Base-by-base conservation (phyloP, 139 green algal genomes). In the Coelastrella sp. region DNA sequence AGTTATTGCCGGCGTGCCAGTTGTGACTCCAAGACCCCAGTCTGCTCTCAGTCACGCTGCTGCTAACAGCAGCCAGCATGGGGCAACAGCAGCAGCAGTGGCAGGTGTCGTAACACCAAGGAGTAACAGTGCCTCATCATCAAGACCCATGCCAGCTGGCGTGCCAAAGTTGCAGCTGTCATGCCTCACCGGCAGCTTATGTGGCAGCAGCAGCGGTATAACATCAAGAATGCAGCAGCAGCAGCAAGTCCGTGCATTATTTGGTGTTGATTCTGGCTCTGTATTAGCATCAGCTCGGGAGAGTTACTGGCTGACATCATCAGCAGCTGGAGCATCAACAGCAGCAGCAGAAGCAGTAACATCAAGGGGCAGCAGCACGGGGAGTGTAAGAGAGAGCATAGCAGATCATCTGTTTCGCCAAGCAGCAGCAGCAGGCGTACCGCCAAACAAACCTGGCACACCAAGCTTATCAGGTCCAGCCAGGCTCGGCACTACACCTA, bases 361-460 rank as follows among this genome's bases (percentile, higher is more conserved):
- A 62, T 45, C 15, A 15, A 15, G n/a, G 17, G 34, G 30, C 3
- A 27, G 30, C 48, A 25, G 48, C 45, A 80, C 30, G n/a, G 34
- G 48, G 45, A 80, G 72, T 53, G n/a, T 13, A 40, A 34, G 72
- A n/a, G 32, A 30, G 15, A 74, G 37, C 35, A 15, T 79, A 4
- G 71, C 43, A 27, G 71, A 79, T 50, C 71, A 79, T 21, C 41
- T 79, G 25, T 79, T 63, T 41, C 71, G 62, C 17, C 71, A 79
- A 27, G 71, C 71, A 63, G 71, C 41, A 79, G 71, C 71, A 43
- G 71, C 68, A 60, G n/a, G 15, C n/a, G 40, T 53, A 78, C 45
- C n/a, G 8, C 17, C 40, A 30, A 30, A 45, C 13, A 27, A 13
- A 50, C 9, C 32, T 21, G 62, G 62, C 27, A 71, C 27, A 17